Evolutionary conservation across 192 early-diverging fungal genomes (phyloP).

Genomic region (Martensiomyces pterosporus): DNA sequence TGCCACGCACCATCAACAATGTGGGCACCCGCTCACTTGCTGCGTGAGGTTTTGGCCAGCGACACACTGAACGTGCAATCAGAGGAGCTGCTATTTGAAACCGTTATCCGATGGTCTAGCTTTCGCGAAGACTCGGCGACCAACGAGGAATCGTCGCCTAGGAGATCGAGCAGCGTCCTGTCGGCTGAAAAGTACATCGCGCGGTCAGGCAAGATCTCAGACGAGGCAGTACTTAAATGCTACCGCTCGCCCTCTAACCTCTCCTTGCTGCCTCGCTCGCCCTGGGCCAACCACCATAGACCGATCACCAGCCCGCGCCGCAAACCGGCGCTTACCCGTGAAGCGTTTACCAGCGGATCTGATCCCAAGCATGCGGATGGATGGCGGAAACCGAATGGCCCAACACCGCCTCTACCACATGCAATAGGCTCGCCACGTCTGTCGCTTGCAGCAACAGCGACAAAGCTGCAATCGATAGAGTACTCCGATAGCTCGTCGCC

Average conservation of each 20-base stretch:
- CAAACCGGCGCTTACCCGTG: slow-evolving; percentile 35
- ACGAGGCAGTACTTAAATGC: slow-evolving; percentile 41
- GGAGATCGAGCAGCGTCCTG: slow-evolving; percentile 2
- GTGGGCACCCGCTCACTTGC: slow-evolving; percentile 40
- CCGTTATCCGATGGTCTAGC: slow-evolving; percentile 35
- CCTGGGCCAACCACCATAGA: slow-evolving; percentile 11
- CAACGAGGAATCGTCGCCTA: background rate
- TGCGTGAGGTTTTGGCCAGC: slow-evolving; percentile 34
- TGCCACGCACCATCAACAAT: slow-evolving; percentile 20
- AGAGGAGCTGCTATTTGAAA: slow-evolving; percentile 41
- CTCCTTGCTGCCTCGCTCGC: slow-evolving; percentile 25
- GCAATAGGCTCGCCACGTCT: slow-evolving; percentile 8
- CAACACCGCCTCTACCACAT: background rate
- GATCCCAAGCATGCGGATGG: too few relatives aligned
- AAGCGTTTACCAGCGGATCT: slow-evolving; percentile 20
- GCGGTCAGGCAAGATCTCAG: slow-evolving; percentile 3
- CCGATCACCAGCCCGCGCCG: slow-evolving; percentile 10
- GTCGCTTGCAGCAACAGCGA: slow-evolving; percentile 16
- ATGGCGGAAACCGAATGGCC: background rate
- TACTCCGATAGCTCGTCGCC: background rate
- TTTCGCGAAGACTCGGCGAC: slow-evolving; percentile 29
- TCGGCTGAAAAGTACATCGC: slow-evolving; percentile 29
- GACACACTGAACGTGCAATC: slow-evolving; percentile 38
- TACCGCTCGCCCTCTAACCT: slow-evolving; percentile 42
- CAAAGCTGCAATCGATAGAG: slow-evolving; percentile 11